Percentiles rank a stretch among this genome's conserved stretches.
Conservation (phyloP, 768 basidiomycete species). For the Infundibulicybe gibba region DNA sequence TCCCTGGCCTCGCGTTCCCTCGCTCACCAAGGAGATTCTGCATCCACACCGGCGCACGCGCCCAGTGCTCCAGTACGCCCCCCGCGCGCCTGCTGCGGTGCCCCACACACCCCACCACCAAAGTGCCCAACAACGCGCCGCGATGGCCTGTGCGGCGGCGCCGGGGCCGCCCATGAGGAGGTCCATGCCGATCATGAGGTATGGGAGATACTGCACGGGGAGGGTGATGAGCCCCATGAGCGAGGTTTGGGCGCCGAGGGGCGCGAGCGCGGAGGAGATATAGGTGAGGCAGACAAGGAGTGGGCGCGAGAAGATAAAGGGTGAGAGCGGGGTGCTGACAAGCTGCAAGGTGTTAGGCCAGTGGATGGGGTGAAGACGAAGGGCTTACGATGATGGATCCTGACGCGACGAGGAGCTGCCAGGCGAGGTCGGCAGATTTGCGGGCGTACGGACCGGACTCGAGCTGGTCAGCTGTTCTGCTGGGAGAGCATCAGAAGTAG, state of each 20-base stretch:
- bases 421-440: constrained; percentile 73
- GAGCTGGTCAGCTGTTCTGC: constrained; percentile 61
- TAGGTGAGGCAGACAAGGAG: constrained; percentile 68
- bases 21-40: constrained; percentile 45
- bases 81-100: constrained; percentile 35
- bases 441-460: constrained; percentile 57
- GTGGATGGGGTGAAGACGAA: neutral
- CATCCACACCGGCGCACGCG: constrained; percentile 60
- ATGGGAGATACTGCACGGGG: constrained; percentile 72
- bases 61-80: constrained; percentile 35
- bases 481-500: constrained; percentile 20
- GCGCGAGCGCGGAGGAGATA: constrained; percentile 62
- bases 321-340: constrained; percentile 58
- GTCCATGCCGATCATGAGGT: constrained; percentile 70
- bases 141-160: constrained; percentile 53
- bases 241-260: constrained; percentile 64
- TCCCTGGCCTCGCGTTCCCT: constrained; percentile 15
- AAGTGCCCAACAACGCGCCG: constrained; percentile 69
- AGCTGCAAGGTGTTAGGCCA: constrained; percentile 18
- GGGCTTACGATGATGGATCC: constrained; percentile 56
- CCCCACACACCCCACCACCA: constrained; percentile 81
- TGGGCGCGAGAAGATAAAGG: constrained; percentile 57
- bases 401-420: constrained; percentile 60
- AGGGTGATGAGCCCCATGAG: constrained; percentile 77
- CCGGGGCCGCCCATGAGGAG: constrained; percentile 56